Evolutionary conservation across 441 rosid species (phyloP).

Genomic region (Iberis amara): DNA sequence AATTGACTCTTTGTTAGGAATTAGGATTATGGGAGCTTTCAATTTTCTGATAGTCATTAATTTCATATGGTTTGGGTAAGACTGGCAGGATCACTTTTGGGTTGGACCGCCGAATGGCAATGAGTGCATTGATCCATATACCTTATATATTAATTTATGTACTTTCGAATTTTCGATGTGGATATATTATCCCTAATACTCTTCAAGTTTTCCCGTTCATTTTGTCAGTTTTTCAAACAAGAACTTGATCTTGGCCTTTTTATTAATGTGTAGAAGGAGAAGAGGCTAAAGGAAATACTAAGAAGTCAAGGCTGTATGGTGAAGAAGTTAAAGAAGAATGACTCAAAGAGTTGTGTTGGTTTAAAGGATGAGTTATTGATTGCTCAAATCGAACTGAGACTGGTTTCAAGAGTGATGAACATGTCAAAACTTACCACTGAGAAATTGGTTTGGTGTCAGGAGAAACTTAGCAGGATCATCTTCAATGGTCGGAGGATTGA

Average conservation of each 20-base stretch:
- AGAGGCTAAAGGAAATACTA: slow-evolving; percentile 53
- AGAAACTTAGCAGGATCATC: slow-evolving; percentile 46
- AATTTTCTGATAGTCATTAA: no score
- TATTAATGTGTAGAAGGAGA: slow-evolving; percentile 49
- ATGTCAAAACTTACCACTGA: slow-evolving; percentile 47
- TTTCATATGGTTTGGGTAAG: no score
- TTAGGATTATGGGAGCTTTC: no score
- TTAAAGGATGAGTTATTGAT: slow-evolving; percentile 37
- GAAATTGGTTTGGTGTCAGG: slow-evolving; percentile 61
- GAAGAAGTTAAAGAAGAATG: slow-evolving; percentile 53
- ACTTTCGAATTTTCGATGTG: no score
- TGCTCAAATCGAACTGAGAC: slow-evolving; percentile 57
- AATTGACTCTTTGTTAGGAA: no score
- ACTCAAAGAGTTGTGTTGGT: slow-evolving; percentile 25
- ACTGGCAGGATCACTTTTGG: no score
- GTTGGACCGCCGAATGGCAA: no score
- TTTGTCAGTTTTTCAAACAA: neutral
- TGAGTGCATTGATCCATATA: no score
- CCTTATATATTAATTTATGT: no score
- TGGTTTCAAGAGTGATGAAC: slow-evolving; percentile 57
- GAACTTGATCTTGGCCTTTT: slow-evolving; percentile 1
- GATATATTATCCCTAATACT: no score
- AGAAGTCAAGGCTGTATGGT: slow-evolving; percentile 61
- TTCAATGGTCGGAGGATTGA: slow-evolving; percentile 43
- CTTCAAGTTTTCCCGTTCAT: neutral